Evolutionary conservation across 495 filamentous ascomycete genomes (phyloP).

Genomic region (Penicillium longicatenatum): DNA sequence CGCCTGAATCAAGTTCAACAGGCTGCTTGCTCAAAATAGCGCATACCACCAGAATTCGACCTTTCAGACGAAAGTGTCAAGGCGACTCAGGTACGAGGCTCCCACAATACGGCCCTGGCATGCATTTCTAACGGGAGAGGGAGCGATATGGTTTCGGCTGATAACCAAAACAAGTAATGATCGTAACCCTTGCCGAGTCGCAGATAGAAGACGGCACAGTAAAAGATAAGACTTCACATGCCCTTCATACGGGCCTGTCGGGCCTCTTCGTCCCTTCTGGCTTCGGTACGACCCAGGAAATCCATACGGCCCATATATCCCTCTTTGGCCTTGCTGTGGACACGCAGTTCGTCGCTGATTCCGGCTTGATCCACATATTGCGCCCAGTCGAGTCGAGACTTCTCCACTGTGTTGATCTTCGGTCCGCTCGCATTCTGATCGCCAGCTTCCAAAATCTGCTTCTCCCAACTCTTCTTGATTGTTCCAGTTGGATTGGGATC

Average conservation of each 20-base stretch:
- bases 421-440: slow-evolving; percentile 57
- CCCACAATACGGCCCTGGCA: slow-evolving; percentile 6
- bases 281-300: slow-evolving; percentile 82
- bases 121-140: background rate
- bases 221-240: slow-evolving; percentile 33
- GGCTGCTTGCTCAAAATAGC: slow-evolving; percentile 10
- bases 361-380: slow-evolving; percentile 90
- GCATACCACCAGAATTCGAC: background rate
- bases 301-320: slow-evolving; percentile 83
- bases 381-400: slow-evolving; percentile 93
- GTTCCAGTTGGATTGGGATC: slow-evolving; percentile 64
- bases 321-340: slow-evolving; percentile 80
- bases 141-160: background rate
- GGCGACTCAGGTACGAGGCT: background rate
- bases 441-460: slow-evolving; percentile 29
- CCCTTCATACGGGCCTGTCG: slow-evolving; percentile 62
- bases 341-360: slow-evolving; percentile 85
- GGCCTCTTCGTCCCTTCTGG: slow-evolving; percentile 73
- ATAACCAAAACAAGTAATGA: background rate
- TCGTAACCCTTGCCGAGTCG: background rate
- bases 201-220: slow-evolving; percentile 6
- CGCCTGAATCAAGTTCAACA: slow-evolving; percentile 13
- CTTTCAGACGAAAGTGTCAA: background rate
- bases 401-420: slow-evolving; percentile 96
- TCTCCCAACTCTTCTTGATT: slow-evolving; percentile 55